phyloP scores from a whole-genome alignment of 2,329 filamentous ascomycete species.

The Passalora sequoiae region DNA sequence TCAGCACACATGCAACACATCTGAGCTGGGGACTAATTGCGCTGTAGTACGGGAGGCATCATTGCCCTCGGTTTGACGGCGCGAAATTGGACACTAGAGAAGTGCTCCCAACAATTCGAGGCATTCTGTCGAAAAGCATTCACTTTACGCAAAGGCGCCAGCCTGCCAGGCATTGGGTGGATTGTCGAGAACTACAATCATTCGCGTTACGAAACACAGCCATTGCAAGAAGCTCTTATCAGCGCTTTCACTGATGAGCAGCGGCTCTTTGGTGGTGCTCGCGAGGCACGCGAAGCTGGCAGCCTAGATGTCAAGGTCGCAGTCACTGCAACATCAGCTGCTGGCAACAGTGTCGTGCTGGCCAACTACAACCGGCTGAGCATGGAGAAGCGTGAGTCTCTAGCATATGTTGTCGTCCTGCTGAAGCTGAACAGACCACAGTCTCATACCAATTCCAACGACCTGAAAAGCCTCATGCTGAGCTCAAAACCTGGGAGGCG shows the following conservation, averaged over 20 bases:
- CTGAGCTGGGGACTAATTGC: too few species aligned
- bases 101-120: constrained; percentile 33
- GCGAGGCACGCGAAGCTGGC: constrained; percentile 7
- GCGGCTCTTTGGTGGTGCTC: constrained; percentile 36
- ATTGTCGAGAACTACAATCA: constrained; percentile 14
- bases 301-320: constrained; percentile 34
- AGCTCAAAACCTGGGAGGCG: constrained; percentile 47
- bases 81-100: constrained; percentile 21
- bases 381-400: constrained; percentile 8
- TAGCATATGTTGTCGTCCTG: too few species aligned
- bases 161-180: constrained; percentile 3
- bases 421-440: too few species aligned
- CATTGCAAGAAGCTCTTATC: constrained; percentile 31
- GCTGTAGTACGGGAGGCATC: constrained; percentile 29
- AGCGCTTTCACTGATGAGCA: constrained; percentile 31
- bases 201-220: constrained; percentile 21
- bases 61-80: constrained; percentile 28
- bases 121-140: constrained; percentile 21
- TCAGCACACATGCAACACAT: too few species aligned
- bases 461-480: constrained; percentile 30
- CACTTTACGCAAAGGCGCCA: constrained; percentile 6
- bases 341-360: constrained; percentile 34
- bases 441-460: constrained; percentile 35
- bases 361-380: constrained; percentile 40
- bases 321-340: constrained; percentile 36